phyloP scores from a whole-genome alignment of 2,329 filamentous ascomycete species.

The Tolypocladium inflatum region DNA sequence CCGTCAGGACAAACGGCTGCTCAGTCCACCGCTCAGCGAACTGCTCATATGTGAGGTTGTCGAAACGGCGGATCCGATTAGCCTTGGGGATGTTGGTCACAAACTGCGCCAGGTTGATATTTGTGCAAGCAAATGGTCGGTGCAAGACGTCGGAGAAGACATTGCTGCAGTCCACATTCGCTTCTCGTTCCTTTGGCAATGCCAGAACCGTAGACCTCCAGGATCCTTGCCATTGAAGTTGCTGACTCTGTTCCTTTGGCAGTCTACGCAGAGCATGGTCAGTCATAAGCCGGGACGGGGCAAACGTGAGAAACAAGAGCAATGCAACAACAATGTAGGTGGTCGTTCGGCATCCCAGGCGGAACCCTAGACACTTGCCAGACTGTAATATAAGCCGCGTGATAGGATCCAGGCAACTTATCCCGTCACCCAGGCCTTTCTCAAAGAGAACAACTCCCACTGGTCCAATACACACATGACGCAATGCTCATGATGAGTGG shows the following conservation, averaged over 20 bases:
- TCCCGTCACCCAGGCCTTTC: not conserved
- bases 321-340: not conserved
- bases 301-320: not conserved
- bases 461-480: not conserved
- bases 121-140: slow-evolving; percentile 80
- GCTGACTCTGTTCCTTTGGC: slow-evolving; percentile 18
- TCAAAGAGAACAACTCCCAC: not conserved
- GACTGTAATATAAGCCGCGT: not conserved
- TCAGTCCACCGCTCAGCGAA: slow-evolving; percentile 70
- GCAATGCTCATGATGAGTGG: not conserved
- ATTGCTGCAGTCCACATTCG: slow-evolving; percentile 59
- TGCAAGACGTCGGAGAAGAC: slow-evolving; percentile 88
- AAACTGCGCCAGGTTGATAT: slow-evolving; percentile 60
- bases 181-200: slow-evolving; percentile 38
- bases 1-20: slow-evolving; percentile 77
- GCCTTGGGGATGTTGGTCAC: slow-evolving; percentile 58
- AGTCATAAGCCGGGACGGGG: slow-evolving; percentile 2
- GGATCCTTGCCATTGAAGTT: slow-evolving; percentile 60
- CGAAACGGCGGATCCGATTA: slow-evolving; percentile 65
- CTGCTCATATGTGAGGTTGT: slow-evolving; percentile 59
- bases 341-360: not conserved
- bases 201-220: slow-evolving; percentile 75
- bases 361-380: not conserved
- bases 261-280: slow-evolving; percentile 12
- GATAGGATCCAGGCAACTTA: not conserved